Conservation (phyloP, 805 yeast genomes). For the Wickerhamomyces strasburgensis region DNA sequence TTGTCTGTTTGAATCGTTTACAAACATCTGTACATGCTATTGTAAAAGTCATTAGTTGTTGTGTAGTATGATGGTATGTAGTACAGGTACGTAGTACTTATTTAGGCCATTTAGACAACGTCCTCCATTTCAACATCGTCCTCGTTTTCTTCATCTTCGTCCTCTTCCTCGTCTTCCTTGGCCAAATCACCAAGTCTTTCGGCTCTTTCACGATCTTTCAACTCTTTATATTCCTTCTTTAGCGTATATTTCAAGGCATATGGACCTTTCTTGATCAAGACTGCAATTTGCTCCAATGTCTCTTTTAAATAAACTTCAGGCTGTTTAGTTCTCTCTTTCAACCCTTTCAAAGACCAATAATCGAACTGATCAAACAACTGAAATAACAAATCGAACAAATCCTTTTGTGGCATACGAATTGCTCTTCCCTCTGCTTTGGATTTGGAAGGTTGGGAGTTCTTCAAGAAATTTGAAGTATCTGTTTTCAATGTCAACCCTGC, state of each 20-base stretch:
- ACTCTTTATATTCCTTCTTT: conserved; percentile 82
- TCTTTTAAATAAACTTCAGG: conserved; percentile 93
- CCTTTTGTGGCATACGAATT: conserved; percentile 89
- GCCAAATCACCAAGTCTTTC: conserved; percentile 53
- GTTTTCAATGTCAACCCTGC: conserved; percentile 79
- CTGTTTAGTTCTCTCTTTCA: conserved; percentile 90
- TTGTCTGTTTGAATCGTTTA: no score
- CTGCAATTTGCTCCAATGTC: conserved; percentile 84
- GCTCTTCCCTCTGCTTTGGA: conserved; percentile 70
- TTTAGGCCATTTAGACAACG: conserved; percentile 50
- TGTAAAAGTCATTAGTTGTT: no score
- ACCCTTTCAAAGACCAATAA: conserved; percentile 93
- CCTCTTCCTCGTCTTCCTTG: conserved; percentile 32
- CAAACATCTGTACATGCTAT: no score
- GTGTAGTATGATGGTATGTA: no score
- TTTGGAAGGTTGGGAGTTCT: conserved; percentile 40
- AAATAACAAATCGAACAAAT: conserved; percentile 82
- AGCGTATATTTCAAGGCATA: conserved; percentile 88
- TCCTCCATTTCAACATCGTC: conserved; percentile 77
- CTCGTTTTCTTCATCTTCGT: conserved; percentile 60
- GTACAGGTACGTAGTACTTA: no score
- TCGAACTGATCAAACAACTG: conserved; percentile 90
- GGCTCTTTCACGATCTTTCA: conserved; percentile 71
- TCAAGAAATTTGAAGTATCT: conserved; percentile 67
- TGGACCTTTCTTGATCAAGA: conserved; percentile 89